phyloP scores from a whole-genome alignment of 163 green algal species.

The Scenedesmus sp. region DNA sequence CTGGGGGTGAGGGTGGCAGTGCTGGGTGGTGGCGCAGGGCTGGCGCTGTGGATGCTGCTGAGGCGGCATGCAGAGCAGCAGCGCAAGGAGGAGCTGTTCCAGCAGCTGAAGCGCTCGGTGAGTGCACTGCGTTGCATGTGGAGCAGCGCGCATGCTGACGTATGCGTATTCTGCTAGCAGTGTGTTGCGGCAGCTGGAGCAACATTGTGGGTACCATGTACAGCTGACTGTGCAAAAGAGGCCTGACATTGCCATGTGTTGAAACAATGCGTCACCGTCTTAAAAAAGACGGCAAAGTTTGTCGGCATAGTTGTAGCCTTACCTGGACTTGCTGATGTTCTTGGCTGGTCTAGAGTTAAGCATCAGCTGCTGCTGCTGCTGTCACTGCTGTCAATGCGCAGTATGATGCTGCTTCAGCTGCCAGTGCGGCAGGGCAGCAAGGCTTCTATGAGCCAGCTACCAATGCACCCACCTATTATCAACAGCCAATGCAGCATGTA shows the following conservation, averaged over 20 bases:
- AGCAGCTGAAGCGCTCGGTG: slow-evolving; percentile 22
- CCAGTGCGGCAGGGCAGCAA: not conserved
- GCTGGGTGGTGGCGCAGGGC: not conserved
- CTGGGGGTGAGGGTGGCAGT: slow-evolving; percentile 28
- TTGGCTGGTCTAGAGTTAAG: no score
- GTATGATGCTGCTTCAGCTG: not conserved
- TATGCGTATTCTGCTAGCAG: not conserved
- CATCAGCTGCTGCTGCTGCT: not conserved
- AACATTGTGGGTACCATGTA: not conserved
- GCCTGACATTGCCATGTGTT: not conserved
- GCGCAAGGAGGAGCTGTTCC: slow-evolving; percentile 5
- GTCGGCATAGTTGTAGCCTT: no score
- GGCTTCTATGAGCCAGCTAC: not conserved
- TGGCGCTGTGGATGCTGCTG: slow-evolving; percentile 28
- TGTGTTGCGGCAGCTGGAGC: not conserved
- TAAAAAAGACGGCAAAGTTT: not conserved
- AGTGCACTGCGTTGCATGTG: not conserved
- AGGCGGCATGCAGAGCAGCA: not conserved
- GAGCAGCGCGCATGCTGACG: not conserved
- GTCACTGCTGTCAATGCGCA: not conserved
- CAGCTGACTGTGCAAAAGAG: not conserved
- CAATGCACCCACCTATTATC: not conserved
- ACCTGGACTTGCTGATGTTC: no score
- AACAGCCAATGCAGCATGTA: not conserved
- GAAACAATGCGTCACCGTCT: not conserved